Conservation (phyloP, 768 basidiomycete genomes). For the Auricularia auricula-judae region DNA sequence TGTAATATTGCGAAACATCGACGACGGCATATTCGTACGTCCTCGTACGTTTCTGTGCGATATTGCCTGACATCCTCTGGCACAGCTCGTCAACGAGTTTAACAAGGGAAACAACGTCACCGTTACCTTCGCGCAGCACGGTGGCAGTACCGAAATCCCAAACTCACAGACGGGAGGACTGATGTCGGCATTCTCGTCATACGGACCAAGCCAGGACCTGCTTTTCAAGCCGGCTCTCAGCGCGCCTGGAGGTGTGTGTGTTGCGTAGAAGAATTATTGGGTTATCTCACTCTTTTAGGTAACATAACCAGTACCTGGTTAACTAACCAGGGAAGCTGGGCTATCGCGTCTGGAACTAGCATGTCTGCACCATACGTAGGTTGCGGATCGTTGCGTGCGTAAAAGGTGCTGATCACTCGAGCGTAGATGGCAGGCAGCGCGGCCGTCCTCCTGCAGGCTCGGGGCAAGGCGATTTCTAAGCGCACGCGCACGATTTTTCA, state of each 20-base stretch:
- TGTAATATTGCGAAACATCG: too few relatives aligned
- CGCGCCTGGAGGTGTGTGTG: not conserved
- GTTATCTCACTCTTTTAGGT: too few relatives aligned
- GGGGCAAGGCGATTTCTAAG: conserved; percentile 25
- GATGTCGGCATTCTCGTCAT: not conserved
- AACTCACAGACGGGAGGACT: conserved; percentile 32
- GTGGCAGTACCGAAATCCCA: conserved; percentile 31
- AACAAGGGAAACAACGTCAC: conserved; percentile 20
- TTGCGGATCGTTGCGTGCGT: not conserved
- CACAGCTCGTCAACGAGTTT: not conserved
- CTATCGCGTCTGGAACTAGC: too few relatives aligned
- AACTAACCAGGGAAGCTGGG: too few relatives aligned
- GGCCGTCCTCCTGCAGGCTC: conserved; percentile 31
- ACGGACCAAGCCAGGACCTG: conserved; percentile 28
- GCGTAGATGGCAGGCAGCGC: conserved; percentile 35
- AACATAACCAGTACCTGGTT: too few relatives aligned
- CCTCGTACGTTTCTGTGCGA: too few relatives aligned
- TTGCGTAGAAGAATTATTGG: too few relatives aligned
- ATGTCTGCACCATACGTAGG: too few relatives aligned
- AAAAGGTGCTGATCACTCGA: conserved; percentile 22
- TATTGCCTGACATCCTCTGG: not conserved
- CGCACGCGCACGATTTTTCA: conserved; percentile 32
- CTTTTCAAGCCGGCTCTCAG: conserved; percentile 20
- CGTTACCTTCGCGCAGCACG: conserved; percentile 38
- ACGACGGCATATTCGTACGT: too few relatives aligned